These are phyloP conservation scores for Sesbania bispinosa DNA, from an alignment of 306 rosid genomes.

Conservation along the genomic window DNA sequence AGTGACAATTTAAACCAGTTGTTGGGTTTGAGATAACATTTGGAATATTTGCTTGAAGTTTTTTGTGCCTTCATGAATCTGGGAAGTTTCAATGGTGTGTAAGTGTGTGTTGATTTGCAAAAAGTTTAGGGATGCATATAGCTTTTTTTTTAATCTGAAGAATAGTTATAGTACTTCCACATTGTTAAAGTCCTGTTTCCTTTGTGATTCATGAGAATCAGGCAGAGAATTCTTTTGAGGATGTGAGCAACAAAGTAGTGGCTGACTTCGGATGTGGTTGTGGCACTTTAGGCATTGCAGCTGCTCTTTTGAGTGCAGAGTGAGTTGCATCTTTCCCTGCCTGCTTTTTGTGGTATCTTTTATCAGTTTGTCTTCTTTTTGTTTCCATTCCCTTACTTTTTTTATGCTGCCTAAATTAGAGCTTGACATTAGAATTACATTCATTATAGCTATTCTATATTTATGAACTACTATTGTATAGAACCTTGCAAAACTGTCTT, in stretches of 20 bases:
- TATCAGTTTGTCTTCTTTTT: neutral
- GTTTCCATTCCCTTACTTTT: neutral
- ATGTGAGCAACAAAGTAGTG: constrained; percentile 77
- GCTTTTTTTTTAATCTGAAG: neutral
- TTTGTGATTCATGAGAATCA: constrained; percentile 26
- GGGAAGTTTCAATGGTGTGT: too few relatives aligned
- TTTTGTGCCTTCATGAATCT: too few relatives aligned
- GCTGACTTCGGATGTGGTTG: constrained; percentile 98
- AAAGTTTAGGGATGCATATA: neutral
- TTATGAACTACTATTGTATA: constrained; percentile 8
- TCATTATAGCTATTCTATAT: neutral
- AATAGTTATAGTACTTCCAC: neutral
- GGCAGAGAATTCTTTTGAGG: constrained; percentile 96
- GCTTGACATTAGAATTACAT: neutral
- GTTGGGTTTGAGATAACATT: neutral
- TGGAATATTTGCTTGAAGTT: too few relatives aligned
- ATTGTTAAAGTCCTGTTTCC: constrained; percentile 23
- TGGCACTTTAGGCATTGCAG: constrained; percentile 86
- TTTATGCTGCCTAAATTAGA: neutral
- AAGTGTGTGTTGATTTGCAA: neutral
- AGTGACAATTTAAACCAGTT: neutral
- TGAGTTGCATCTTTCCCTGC: constrained; percentile 43
- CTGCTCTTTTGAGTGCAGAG: constrained; percentile 85
- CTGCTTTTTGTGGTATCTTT: neutral
- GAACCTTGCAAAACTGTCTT: neutral